Evolutionary conservation across 2,329 filamentous ascomycete genomes (phyloP).

Genomic region (Lasiodiplodia citricola): DNA sequence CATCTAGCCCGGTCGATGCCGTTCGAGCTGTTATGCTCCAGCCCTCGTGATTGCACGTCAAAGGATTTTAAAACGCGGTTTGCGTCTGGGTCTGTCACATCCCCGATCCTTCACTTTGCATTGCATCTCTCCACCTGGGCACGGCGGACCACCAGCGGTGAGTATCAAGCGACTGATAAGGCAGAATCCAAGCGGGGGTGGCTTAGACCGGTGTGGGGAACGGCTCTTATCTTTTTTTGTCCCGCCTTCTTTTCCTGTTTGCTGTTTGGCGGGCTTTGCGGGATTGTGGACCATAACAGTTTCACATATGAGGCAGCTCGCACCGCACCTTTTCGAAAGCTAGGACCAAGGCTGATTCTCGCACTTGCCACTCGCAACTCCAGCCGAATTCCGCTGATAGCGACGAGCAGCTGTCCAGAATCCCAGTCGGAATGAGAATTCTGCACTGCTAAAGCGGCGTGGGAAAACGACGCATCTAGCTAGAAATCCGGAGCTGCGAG

Average conservation of each 20-base stretch:
- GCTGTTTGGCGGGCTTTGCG: not conserved
- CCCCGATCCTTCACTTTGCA: not conserved
- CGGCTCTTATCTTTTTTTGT: not conserved
- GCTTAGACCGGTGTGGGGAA: too few species aligned
- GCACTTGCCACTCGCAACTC: not conserved
- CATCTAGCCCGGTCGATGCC: too few species aligned
- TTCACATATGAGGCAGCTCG: conserved; percentile 12
- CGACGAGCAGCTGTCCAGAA: not conserved
- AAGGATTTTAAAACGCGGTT: not conserved
- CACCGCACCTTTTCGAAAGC: conserved; percentile 13
- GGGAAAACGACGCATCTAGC: not conserved
- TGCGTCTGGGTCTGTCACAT: not conserved
- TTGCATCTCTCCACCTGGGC: not conserved
- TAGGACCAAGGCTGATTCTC: conserved; percentile 17
- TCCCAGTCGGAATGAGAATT: not conserved
- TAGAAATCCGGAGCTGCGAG: not conserved
- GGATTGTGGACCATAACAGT: not conserved
- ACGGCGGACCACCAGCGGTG: not conserved
- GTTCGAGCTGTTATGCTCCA: too few species aligned
- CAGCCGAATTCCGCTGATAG: not conserved
- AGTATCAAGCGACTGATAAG: not conserved
- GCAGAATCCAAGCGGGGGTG: not conserved
- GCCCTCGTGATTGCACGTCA: not conserved
- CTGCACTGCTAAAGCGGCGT: conserved; percentile 14
- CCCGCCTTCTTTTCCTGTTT: not conserved